A percentile compares a stretch with the other conserved stretches of the same genome.
Conservation (phyloP, 352 stramenopile genomes). For the Phytophthora syringae region DNA sequence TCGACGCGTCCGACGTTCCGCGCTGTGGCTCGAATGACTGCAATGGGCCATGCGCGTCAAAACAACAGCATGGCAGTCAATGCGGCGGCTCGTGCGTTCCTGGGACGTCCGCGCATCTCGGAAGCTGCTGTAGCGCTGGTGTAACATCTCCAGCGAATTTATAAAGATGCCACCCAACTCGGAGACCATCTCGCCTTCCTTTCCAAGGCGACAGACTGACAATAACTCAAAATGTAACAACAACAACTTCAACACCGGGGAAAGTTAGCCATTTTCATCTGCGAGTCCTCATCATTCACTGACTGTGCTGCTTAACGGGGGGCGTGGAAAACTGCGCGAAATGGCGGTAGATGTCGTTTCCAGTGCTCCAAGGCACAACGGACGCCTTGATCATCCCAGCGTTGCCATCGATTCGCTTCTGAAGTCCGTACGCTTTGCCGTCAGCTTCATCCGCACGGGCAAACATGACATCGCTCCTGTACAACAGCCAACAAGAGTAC, state of each 20-base stretch:
- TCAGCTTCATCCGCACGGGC: slow-evolving; percentile 57
- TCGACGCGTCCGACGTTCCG: slow-evolving; percentile 41
- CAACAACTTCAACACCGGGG: not conserved
- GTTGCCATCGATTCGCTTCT: slow-evolving; percentile 53
- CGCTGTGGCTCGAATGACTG: slow-evolving; percentile 40
- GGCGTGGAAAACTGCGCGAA: slow-evolving; percentile 49
- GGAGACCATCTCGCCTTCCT: slow-evolving; percentile 5
- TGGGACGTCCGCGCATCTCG: slow-evolving; percentile 35
- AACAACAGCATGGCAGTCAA: slow-evolving; percentile 36
- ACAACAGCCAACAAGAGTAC: too few relatives aligned
- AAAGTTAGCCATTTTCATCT: slow-evolving; percentile 21
- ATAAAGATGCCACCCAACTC: slow-evolving; percentile 23
- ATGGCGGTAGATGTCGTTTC: slow-evolving; percentile 62
- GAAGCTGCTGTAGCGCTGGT: slow-evolving; percentile 34
- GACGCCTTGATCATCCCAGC: slow-evolving; percentile 41
- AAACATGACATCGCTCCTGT: slow-evolving; percentile 73
- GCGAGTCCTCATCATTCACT: too few relatives aligned
- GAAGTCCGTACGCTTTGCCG: slow-evolving; percentile 59
- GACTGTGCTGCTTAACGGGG: not conserved
- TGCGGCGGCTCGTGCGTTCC: slow-evolving; percentile 29
- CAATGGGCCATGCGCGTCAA: slow-evolving; percentile 30
- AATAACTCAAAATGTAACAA: slow-evolving; percentile 13
- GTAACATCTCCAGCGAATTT: slow-evolving; percentile 18
- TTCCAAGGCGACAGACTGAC: slow-evolving; percentile 10
- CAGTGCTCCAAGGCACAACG: slow-evolving; percentile 68